Evolutionary conservation across 345 rosid genomes (phyloP).

Genomic region (Aethionema arabicum): DNA sequence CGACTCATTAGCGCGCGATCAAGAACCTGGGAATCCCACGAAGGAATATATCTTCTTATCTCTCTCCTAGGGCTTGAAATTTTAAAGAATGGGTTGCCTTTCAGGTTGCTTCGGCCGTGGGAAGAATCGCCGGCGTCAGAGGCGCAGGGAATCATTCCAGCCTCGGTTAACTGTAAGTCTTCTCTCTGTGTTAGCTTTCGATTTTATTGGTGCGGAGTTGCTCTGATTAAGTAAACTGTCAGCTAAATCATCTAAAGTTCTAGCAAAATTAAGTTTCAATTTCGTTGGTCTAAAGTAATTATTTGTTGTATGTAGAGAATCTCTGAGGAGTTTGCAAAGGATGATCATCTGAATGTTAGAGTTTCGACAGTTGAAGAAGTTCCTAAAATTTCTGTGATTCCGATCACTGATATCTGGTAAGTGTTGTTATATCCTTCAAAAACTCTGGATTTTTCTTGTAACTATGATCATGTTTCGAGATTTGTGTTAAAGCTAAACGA

Average conservation of each 20-base stretch:
- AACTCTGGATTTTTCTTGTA: neutral
- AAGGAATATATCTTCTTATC: constrained; percentile 2
- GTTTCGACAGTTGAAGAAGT: constrained; percentile 34
- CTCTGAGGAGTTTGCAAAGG: constrained; percentile 17
- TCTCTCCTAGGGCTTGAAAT: constrained; percentile 22
- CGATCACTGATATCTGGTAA: constrained; percentile 42
- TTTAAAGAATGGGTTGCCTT: constrained; percentile 74
- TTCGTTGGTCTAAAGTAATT: constrained; percentile 1
- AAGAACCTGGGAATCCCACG: neutral
- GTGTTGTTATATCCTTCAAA: constrained; percentile 22
- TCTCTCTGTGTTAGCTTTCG: constrained; percentile 13
- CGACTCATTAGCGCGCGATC: constrained; percentile 25
- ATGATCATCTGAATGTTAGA: constrained; percentile 23
- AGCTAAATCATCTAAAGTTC: neutral
- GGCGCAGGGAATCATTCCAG: constrained; percentile 51
- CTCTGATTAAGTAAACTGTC: neutral
- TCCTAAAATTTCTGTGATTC: constrained; percentile 33
- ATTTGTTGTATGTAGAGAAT: constrained; percentile 19
- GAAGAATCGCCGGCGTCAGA: constrained; percentile 55
- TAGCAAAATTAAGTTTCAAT: neutral
- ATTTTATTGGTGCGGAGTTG: neutral
- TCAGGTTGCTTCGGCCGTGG: constrained; percentile 82
- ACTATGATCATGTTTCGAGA: neutral
- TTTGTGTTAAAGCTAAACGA: constrained; percentile 8
- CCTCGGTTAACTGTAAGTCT: constrained; percentile 49